phyloP scores from a whole-genome alignment of 1,284 basidiomycete species.

The Amylostereum areolatum region DNA sequence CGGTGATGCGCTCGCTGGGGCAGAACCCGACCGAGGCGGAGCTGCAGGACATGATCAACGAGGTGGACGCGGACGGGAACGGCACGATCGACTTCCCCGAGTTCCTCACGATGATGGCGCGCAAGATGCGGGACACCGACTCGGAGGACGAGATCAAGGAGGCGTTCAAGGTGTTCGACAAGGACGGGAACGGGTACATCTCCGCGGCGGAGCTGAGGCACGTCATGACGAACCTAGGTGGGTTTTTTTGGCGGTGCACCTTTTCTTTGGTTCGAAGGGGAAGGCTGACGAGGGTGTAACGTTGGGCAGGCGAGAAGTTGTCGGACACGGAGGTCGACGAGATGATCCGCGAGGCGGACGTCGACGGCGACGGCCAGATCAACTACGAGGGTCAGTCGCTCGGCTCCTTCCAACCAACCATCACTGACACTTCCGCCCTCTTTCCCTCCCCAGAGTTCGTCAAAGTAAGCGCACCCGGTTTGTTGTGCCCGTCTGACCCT shows the following conservation, averaged over 20 bases:
- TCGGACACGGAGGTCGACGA: slow-evolving; percentile 92
- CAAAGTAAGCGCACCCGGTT: slow-evolving; percentile 57
- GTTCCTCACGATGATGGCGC: slow-evolving; percentile 94
- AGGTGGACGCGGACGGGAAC: slow-evolving; percentile 75
- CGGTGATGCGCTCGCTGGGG: slow-evolving; percentile 94
- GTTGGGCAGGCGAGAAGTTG: slow-evolving; percentile 75
- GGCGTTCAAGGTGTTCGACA: slow-evolving; percentile 83
- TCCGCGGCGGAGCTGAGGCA: slow-evolving; percentile 79
- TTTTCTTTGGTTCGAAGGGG: neutral
- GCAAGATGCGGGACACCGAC: slow-evolving; percentile 94
- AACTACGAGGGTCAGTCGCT: slow-evolving; percentile 83
- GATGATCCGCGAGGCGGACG: slow-evolving; percentile 98
- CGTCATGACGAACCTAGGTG: slow-evolving; percentile 90
- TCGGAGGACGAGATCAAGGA: slow-evolving; percentile 73
- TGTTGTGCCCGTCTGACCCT: slow-evolving; percentile 1
- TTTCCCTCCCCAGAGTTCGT: no score
- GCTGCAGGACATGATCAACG: slow-evolving; percentile 96
- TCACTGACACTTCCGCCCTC: no score
- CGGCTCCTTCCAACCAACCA: no score
- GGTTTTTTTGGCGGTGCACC: slow-evolving; percentile 25
- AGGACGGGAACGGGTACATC: slow-evolving; percentile 80
- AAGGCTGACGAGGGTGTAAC: slow-evolving; percentile 1
- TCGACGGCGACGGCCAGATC: slow-evolving; percentile 90
- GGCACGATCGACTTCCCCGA: slow-evolving; percentile 96
- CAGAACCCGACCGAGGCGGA: slow-evolving; percentile 97